These are phyloP conservation scores for Phtheirospermum japonicum DNA, from an alignment of 257 asterid species.

Conservation along the genomic window DNA sequence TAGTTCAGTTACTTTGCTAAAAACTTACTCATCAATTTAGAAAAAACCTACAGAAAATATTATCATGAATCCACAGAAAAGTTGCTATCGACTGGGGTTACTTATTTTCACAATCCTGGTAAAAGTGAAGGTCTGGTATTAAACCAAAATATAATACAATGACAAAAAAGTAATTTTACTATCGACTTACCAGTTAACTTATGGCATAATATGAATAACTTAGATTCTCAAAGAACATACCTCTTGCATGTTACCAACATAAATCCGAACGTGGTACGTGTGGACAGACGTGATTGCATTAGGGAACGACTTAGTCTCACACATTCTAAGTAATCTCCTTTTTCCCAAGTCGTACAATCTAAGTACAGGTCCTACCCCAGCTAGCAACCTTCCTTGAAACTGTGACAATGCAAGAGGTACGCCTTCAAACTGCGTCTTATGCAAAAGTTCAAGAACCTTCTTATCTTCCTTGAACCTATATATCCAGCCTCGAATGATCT, in stretches of 20 bases:
- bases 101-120: no score
- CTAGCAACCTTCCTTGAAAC: conserved; percentile 89
- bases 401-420: conserved; percentile 93
- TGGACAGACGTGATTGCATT: conserved; percentile 77
- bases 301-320: conserved; percentile 95
- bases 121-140: no score
- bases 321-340: conserved; percentile 82
- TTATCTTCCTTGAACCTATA: conserved; percentile 96
- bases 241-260: conserved; percentile 99
- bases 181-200: no score
- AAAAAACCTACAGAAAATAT: no score
- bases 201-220: conserved; percentile 1
- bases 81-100: no score
- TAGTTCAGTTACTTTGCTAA: no score
- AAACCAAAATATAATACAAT: no score
- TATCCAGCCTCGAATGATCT: conserved; percentile 80
- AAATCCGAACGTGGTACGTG: conserved; percentile 92
- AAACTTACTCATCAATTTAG: no score
- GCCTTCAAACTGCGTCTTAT: conserved; percentile 97
- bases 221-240: conserved; percentile 43
- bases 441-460: conserved; percentile 87
- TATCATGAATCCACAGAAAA: no score
- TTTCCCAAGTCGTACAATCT: conserved; percentile 94
- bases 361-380: conserved; percentile 90
- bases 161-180: no score